These are phyloP conservation scores for Phylloporus rhodoxanthus DNA, from an alignment of 768 basidiomycete genomes.

Conservation along the genomic window DNA sequence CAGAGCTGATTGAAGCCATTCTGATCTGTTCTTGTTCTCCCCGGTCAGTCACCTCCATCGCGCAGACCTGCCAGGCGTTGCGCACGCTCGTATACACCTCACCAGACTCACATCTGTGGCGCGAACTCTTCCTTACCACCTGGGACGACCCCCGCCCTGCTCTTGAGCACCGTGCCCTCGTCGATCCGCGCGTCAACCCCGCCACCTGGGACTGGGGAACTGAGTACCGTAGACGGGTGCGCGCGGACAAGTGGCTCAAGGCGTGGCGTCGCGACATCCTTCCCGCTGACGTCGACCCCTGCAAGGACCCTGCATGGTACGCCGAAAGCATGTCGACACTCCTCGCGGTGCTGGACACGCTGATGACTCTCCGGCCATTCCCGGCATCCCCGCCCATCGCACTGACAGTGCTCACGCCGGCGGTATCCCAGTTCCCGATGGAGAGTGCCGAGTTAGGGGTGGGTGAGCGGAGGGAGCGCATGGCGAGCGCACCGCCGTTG, in stretches of 20 bases:
- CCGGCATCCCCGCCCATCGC: constrained; percentile 21
- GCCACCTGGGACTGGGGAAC: constrained; percentile 19
- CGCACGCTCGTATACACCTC: constrained; percentile 33
- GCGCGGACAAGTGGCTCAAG: constrained; percentile 20
- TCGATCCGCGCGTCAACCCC: constrained; percentile 22
- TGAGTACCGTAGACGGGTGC: constrained; percentile 21
- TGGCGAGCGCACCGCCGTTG: constrained; percentile 29
- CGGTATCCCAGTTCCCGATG: constrained; percentile 6
- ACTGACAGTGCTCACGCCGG: constrained; percentile 14
- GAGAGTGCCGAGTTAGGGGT: constrained; percentile 4
- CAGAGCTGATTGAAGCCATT: constrained; percentile 38
- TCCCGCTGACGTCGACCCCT: not conserved
- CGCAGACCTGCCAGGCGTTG: constrained; percentile 34
- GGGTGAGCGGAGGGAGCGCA: constrained; percentile 14
- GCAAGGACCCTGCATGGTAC: not conserved
- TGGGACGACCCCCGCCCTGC: constrained; percentile 47
- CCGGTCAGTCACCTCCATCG: constrained; percentile 31
- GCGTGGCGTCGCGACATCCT: constrained; percentile 20
- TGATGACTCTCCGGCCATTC: constrained; percentile 31
- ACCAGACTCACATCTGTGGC: constrained; percentile 40
- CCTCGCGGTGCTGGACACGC: constrained; percentile 29
- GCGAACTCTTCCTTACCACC: constrained; percentile 40
- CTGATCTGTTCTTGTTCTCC: constrained; percentile 27
- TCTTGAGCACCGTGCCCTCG: constrained; percentile 19
- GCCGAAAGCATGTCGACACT: constrained; percentile 15